phyloP scores from a whole-genome alignment of 2,329 filamentous ascomycete species.

The Epichloe brachyelytri region DNA sequence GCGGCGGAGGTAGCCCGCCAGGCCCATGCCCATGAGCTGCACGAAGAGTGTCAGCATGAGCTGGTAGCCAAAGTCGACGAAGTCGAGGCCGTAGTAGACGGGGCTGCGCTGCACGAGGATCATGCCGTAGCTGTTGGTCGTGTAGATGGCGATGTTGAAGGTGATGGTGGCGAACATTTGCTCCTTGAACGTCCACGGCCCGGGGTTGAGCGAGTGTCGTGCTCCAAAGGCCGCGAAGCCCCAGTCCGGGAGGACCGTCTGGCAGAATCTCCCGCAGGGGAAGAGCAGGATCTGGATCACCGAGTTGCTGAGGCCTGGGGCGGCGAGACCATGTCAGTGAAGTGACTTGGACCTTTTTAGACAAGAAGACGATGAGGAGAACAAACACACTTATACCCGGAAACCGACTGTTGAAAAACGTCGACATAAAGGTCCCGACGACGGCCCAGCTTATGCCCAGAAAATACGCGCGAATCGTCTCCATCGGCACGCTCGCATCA shows the following conservation, averaged over 20 bases:
- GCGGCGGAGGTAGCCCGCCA: slow-evolving; percentile 35
- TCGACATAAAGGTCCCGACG: slow-evolving; percentile 20
- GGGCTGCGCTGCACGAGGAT: slow-evolving; percentile 32
- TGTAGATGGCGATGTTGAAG: slow-evolving; percentile 37
- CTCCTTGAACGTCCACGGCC: slow-evolving; percentile 44
- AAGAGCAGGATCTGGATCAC: slow-evolving; percentile 31
- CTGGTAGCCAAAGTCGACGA: slow-evolving; percentile 31
- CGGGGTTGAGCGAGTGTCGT: slow-evolving; percentile 35
- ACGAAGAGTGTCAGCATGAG: slow-evolving; percentile 32
- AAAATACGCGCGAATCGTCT: slow-evolving; percentile 30
- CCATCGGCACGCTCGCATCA: slow-evolving; percentile 22
- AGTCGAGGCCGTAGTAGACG: slow-evolving; percentile 29
- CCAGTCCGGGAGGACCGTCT: slow-evolving; percentile 30
- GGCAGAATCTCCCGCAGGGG: slow-evolving; percentile 24
- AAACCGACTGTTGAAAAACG: slow-evolving; percentile 28
- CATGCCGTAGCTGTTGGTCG: slow-evolving; percentile 34
- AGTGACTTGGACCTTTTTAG: background rate
- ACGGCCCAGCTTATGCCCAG: slow-evolving; percentile 19
- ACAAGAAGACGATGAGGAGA: no score
- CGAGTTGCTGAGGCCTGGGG: slow-evolving; percentile 17
- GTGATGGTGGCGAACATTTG: slow-evolving; percentile 47
- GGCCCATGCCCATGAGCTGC: slow-evolving; percentile 41
- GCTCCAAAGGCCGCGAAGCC: slow-evolving; percentile 28
- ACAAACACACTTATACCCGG: slow-evolving; percentile 18
- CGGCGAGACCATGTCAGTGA: background rate